Percentiles rank a stretch among this genome's conserved stretches.
phyloP scores from a whole-genome alignment of 2,329 filamentous ascomycete species.

The Celoporthe dispersa region DNA sequence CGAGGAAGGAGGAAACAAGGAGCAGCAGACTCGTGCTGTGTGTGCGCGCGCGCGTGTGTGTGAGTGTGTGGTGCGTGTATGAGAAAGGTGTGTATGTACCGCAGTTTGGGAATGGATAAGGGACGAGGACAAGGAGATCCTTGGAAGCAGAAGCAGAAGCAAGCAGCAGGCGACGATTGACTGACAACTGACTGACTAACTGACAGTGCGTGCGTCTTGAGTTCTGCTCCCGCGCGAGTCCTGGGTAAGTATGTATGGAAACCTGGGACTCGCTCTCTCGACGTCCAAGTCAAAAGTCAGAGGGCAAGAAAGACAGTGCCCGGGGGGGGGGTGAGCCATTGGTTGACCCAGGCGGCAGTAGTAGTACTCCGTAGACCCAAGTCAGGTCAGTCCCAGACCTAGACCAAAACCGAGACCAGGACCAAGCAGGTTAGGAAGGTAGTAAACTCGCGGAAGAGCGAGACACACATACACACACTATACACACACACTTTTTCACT shows the following conservation, averaged over 20 bases:
- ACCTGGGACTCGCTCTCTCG: neutral
- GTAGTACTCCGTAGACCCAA: neutral
- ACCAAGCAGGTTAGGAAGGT: slow-evolving; percentile 30
- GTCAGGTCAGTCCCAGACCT: slow-evolving; percentile 16
- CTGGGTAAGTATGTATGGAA: neutral
- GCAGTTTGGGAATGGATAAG: neutral
- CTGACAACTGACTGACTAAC: neutral
- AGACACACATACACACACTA: slow-evolving; percentile 9
- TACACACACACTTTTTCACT: neutral
- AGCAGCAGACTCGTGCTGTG: slow-evolving; percentile 9
- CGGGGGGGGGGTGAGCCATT: slow-evolving; percentile 22
- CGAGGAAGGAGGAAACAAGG: slow-evolving; percentile 25
- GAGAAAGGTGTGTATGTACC: slow-evolving; percentile 2
- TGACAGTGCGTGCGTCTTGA: neutral
- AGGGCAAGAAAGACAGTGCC: neutral
- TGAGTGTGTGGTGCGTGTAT: neutral
- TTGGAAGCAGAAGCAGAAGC: neutral
- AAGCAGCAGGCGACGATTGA: slow-evolving; percentile 5
- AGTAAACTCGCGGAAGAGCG: slow-evolving; percentile 20
- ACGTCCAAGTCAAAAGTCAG: neutral
- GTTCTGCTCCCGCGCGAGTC: neutral
- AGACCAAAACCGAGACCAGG: slow-evolving; percentile 24
- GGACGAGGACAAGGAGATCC: slow-evolving; percentile 11
- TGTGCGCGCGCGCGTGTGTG: neutral
- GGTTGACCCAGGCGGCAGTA: neutral